A percentile compares a stretch with the other conserved stretches of the same genome.
Conservation (phyloP, 768 basidiomycete species). For the Boletus fagicola region DNA sequence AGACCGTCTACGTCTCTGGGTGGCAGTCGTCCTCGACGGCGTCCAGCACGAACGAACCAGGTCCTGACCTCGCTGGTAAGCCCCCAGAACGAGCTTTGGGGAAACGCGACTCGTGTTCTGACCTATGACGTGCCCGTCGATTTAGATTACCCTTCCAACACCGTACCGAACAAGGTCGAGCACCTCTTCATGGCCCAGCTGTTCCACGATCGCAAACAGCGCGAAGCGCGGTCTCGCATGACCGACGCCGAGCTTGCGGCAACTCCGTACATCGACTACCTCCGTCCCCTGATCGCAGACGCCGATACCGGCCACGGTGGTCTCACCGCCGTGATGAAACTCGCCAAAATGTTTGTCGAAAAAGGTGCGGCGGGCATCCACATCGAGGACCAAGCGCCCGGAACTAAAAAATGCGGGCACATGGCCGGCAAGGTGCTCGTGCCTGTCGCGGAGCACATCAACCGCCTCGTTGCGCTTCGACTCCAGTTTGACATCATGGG, state of each 20-base stretch:
- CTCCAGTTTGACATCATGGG: slow-evolving; percentile 99
- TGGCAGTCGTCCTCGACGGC: slow-evolving; percentile 96
- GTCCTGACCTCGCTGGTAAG: slow-evolving; percentile 94
- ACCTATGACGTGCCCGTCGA: background rate
- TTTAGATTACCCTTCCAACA: slow-evolving; percentile 95
- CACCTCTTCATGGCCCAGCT: slow-evolving; percentile 97
- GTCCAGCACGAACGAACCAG: slow-evolving; percentile 91
- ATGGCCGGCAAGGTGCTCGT: slow-evolving; percentile 98
- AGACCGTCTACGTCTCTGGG: slow-evolving; percentile 98
- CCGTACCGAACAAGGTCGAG: slow-evolving; percentile 98
- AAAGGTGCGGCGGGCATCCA: slow-evolving; percentile 98
- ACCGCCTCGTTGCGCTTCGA: slow-evolving; percentile 94
- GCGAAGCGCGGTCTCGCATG: slow-evolving; percentile 70
- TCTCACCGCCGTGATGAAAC: slow-evolving; percentile 97
- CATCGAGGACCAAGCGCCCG: slow-evolving; percentile 96
- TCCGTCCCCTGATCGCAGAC: slow-evolving; percentile 93
- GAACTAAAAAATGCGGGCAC: slow-evolving; percentile 94
- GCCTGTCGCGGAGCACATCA: slow-evolving; percentile 96
- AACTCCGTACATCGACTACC: slow-evolving; percentile 79
- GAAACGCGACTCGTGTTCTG: background rate
- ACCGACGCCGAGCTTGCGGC: slow-evolving; percentile 67
- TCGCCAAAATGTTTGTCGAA: slow-evolving; percentile 98
- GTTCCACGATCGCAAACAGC: slow-evolving; percentile 98
- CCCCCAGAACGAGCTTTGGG: background rate
- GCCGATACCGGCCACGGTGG: slow-evolving; percentile 99